Base-by-base conservation (phyloP, 371 early-diverging fungal species). In the Mortierella polycephala region DNA sequence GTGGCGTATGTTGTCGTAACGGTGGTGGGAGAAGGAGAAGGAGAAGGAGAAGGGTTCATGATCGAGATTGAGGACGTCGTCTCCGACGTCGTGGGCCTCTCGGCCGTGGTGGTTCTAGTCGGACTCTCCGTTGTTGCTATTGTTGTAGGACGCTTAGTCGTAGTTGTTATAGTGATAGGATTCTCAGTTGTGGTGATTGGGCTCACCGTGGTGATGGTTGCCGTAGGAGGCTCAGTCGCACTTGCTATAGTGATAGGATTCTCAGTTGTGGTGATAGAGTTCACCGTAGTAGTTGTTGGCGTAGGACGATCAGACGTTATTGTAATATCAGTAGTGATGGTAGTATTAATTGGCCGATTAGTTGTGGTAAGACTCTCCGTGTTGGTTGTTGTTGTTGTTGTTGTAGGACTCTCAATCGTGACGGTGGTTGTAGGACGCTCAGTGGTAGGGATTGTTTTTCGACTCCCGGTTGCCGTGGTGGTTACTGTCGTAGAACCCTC, bases 121-220 rank as follows among this genome's bases (percentile, higher is more conserved):
- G 30, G 30, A 2, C 30, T 30, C 30, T 30, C 30, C 30, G 30
- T 55, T 42, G 72, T 49, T 30, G 61, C 53, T 45, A 63, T 56
- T 13, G n/a, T 3, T 1, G 40, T 37, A 51, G 61, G 54, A 11
- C n/a, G 20, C 14, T 57, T 61, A 4, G 62, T 66, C 2, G 49
- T 53, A 3, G 60, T 60, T 4, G 73, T 60, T 2, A 60, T 67
- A 2, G 63, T 60, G 5, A 62, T 50, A 7, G 65, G 59, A 30
- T 52, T 40, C 0, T 39, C 0, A 1, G 49, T n/a, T 20, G 65
- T 50, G 1, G 71, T 52, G 1, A 60, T 60, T 1, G 46, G 49
- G 6, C 62, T 57, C 2, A 58, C 44, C 14, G 66, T 62, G 13
- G 54, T 42, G 20, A 42, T 11, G 8, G 30, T 46, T 10, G 23